These are phyloP conservation scores for Lactifluus subvellereus DNA, from an alignment of 768 basidiomycete species.

Conservation along the genomic window DNA sequence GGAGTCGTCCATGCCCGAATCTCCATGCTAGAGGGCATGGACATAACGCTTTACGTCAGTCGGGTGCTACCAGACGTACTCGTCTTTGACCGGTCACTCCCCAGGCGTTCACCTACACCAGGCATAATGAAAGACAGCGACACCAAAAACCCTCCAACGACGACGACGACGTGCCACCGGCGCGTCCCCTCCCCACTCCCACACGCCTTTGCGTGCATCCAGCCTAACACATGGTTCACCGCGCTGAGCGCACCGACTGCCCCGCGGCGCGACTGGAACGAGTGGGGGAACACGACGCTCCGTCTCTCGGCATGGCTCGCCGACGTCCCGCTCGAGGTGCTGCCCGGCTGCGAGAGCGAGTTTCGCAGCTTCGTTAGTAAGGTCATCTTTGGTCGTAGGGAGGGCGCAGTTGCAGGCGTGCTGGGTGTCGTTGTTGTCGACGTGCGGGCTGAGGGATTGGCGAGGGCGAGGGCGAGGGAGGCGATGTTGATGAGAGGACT, in stretches of 20 bases:
- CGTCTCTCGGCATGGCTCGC: slow-evolving; percentile 58
- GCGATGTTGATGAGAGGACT: not conserved
- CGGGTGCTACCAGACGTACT: too few species aligned
- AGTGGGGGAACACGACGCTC: slow-evolving; percentile 49
- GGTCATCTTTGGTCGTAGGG: slow-evolving; percentile 36
- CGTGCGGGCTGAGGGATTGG: slow-evolving; percentile 17
- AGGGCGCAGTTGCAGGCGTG: slow-evolving; percentile 19
- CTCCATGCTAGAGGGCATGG: slow-evolving; percentile 63
- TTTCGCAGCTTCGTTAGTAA: slow-evolving; percentile 75
- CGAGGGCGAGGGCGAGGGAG: not conserved
- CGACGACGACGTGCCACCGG: slow-evolving; percentile 35
- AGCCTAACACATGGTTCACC: slow-evolving; percentile 62
- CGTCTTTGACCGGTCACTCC: too few species aligned
- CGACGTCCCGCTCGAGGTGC: slow-evolving; percentile 70
- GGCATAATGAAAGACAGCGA: too few species aligned
- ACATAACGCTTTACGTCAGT: slow-evolving; percentile 24
- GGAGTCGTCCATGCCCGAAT: slow-evolving; percentile 60
- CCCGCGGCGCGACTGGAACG: slow-evolving; percentile 36
- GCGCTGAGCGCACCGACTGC: slow-evolving; percentile 38
- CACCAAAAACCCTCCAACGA: too few species aligned
- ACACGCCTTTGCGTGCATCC: slow-evolving; percentile 69
- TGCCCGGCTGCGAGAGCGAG: slow-evolving; percentile 70
- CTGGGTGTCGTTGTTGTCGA: slow-evolving; percentile 17
- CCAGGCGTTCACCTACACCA: too few species aligned
- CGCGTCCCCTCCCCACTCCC: slow-evolving; percentile 55